These are phyloP conservation scores for Cymodocea nodosa DNA, from an alignment of 116 monocot species.

Conservation along the genomic window DNA sequence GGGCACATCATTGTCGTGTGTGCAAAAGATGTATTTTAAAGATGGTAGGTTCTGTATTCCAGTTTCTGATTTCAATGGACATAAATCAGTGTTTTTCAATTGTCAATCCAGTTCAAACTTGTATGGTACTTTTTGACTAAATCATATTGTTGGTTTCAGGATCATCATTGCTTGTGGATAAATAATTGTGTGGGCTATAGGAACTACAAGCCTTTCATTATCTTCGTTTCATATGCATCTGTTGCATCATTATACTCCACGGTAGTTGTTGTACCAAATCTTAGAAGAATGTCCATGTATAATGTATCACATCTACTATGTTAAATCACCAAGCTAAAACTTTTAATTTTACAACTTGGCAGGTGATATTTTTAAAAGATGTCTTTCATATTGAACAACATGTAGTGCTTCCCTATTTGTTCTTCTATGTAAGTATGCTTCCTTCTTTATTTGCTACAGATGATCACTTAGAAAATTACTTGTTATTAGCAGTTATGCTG, in stretches of 20 bases:
- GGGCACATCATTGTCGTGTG: constrained; percentile 87
- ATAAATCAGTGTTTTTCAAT: constrained; percentile 3
- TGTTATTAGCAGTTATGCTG: too few relatives aligned
- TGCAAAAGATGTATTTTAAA: constrained; percentile 91
- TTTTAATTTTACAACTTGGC: background rate
- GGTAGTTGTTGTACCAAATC: constrained; percentile 16
- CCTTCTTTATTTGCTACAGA: background rate
- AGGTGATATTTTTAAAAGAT: constrained; percentile 23
- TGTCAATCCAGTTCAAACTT: background rate
- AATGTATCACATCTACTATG: background rate
- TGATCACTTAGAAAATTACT: too few relatives aligned
- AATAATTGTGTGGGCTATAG: constrained; percentile 88
- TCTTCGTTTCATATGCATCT: constrained; percentile 63
- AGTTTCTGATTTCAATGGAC: background rate
- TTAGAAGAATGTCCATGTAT: background rate
- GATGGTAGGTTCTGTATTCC: constrained; percentile 54
- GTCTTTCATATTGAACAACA: constrained; percentile 28
- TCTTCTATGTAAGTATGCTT: constrained; percentile 48
- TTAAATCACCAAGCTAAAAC: background rate
- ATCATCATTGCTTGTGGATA: constrained; percentile 97
- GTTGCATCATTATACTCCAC: constrained; percentile 54
- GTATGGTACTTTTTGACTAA: background rate
- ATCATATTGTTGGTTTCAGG: constrained; percentile 27
- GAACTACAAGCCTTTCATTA: constrained; percentile 75
- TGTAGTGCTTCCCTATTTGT: constrained; percentile 13